A percentile compares a stretch with the other conserved stretches of the same genome.
phyloP scores from a whole-genome alignment of 805 yeast genomes.

The Yarrowia alimentaria region DNA sequence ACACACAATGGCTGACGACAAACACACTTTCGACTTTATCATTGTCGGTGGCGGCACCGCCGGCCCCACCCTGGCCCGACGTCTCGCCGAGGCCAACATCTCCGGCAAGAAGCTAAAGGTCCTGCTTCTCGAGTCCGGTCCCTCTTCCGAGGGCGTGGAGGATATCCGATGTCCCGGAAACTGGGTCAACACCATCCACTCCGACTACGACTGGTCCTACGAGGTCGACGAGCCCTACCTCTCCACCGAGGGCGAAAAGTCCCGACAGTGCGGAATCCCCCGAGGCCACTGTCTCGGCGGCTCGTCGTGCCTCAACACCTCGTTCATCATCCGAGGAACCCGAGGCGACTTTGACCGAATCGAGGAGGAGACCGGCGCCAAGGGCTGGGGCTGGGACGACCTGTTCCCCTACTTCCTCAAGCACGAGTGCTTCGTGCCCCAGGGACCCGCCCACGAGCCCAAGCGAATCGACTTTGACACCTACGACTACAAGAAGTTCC shows the following conservation, averaged over 20 bases:
- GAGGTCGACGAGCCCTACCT: slow-evolving; percentile 39
- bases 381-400: slow-evolving; percentile 39
- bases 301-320: slow-evolving; percentile 40
- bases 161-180: slow-evolving; percentile 36
- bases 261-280: slow-evolving; percentile 34
- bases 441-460: slow-evolving; percentile 24
- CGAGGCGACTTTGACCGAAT: slow-evolving; percentile 39
- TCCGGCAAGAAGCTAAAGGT: slow-evolving; percentile 35
- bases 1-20: slow-evolving; percentile 24
- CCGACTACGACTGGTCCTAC: slow-evolving; percentile 40
- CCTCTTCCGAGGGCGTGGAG: slow-evolving; percentile 34
- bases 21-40: slow-evolving; percentile 34
- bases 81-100: slow-evolving; percentile 37
- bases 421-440: slow-evolving; percentile 33
- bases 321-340: slow-evolving; percentile 39
- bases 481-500: slow-evolving; percentile 28
- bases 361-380: slow-evolving; percentile 37
- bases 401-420: slow-evolving; percentile 37
- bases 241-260: slow-evolving; percentile 38
- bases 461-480: slow-evolving; percentile 17
- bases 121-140: slow-evolving; percentile 40
- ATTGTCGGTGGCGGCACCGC: slow-evolving; percentile 41
- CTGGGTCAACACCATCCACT: slow-evolving; percentile 37
- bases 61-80: slow-evolving; percentile 40
- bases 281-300: slow-evolving; percentile 42